These are phyloP conservation scores for Lipomyces chichibuensis DNA, from an alignment of 805 yeast species.

Conservation along the genomic window DNA sequence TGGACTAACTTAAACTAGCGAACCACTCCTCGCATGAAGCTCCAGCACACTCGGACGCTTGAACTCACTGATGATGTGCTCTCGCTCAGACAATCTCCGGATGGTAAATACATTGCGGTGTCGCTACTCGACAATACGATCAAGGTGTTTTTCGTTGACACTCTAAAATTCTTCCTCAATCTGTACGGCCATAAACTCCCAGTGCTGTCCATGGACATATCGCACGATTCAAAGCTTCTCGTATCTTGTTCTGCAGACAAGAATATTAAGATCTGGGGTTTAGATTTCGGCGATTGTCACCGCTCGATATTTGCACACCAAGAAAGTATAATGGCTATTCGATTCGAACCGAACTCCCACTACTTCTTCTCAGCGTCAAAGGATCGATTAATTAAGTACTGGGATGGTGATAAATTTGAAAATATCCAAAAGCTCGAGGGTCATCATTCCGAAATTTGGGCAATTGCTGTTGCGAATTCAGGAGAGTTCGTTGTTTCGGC, in stretches of 20 bases:
- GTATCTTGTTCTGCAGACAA: conserved; percentile 96
- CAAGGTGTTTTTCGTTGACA: conserved; percentile 85
- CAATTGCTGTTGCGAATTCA: conserved; percentile 68
- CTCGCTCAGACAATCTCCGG: conserved; percentile 78
- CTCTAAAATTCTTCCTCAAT: conserved; percentile 83
- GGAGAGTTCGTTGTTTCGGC: conserved; percentile 77
- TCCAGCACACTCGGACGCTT: conserved; percentile 76
- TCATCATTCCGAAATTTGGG: conserved; percentile 95
- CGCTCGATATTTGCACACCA: conserved; percentile 95
- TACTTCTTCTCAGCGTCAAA: conserved; percentile 88
- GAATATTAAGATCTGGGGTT: conserved; percentile 96
- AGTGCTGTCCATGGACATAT: conserved; percentile 87
- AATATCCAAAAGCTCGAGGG: conserved; percentile 83
- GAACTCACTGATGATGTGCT: conserved; percentile 87
- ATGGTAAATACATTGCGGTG: conserved; percentile 73
- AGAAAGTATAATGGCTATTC: conserved; percentile 89
- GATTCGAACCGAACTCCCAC: conserved; percentile 81
- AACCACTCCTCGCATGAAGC: conserved; percentile 55
- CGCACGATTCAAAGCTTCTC: conserved; percentile 82
- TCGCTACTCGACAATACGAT: conserved; percentile 93
- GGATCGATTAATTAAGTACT: conserved; percentile 86
- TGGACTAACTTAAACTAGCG: conserved; percentile 38
- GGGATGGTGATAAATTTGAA: conserved; percentile 99
- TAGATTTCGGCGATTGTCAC: conserved; percentile 99
- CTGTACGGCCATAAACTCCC: conserved; percentile 96